A percentile compares a stretch with the other conserved stretches of the same genome.
These are phyloP conservation scores for Plasmopara viticola DNA, from an alignment of 352 stramenopile species.

Conservation along the genomic window DNA sequence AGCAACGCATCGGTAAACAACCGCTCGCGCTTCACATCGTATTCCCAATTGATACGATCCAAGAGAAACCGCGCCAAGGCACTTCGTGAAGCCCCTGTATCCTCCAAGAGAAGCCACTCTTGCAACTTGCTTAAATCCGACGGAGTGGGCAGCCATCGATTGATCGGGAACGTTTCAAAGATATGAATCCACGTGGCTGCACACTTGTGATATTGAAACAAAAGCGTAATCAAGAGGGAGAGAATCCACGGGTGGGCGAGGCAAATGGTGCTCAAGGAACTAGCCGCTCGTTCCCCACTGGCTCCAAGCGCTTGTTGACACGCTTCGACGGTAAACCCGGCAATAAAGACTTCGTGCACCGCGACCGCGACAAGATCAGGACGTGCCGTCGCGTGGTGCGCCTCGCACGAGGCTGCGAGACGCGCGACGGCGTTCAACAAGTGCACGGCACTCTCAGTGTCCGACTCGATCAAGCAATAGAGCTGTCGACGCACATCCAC, in stretches of 20 bases:
- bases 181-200: slow-evolving; percentile 74
- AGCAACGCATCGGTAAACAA: slow-evolving; percentile 65
- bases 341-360: slow-evolving; percentile 66
- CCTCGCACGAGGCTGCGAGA: slow-evolving; percentile 32
- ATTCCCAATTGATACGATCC: slow-evolving; percentile 84
- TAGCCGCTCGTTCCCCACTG: slow-evolving; percentile 44
- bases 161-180: slow-evolving; percentile 84
- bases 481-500: slow-evolving; percentile 38
- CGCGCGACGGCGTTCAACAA: slow-evolving; percentile 67
- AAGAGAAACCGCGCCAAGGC: slow-evolving; percentile 67
- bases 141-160: slow-evolving; percentile 63
- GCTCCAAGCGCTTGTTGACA: slow-evolving; percentile 41
- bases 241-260: slow-evolving; percentile 53
- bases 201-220: slow-evolving; percentile 78
- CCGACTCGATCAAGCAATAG: slow-evolving; percentile 50
- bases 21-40: slow-evolving; percentile 47
- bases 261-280: slow-evolving; percentile 56
- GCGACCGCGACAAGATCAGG: slow-evolving; percentile 46
- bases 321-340: slow-evolving; percentile 40
- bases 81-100: slow-evolving; percentile 51
- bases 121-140: slow-evolving; percentile 67
- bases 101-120: slow-evolving; percentile 77
- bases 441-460: slow-evolving; percentile 61
- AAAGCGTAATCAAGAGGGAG: slow-evolving; percentile 50
- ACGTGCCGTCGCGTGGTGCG: slow-evolving; percentile 13